Evolutionary conservation across 1,139 yeast genomes (phyloP), one percentile per base, ranked within the genome.

Genomic region (Suhomyces chickasaworum): DNA sequence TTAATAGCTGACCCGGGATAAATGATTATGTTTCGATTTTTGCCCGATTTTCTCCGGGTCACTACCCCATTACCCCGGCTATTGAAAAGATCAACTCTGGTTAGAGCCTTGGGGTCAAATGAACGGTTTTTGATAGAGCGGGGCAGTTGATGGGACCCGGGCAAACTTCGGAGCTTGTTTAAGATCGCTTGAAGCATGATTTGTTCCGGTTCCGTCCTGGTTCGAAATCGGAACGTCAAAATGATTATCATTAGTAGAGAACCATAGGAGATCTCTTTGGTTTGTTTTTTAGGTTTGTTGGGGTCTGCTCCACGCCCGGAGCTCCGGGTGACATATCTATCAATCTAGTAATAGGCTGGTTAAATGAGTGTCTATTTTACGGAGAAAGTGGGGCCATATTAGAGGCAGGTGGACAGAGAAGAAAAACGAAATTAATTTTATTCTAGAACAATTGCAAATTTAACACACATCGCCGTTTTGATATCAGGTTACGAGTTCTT

Each of bases 151-250:
- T 7, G 12, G 32, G 16, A n/a, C 25, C 37, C 37, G 25, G 35
- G 35, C 16, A n/a, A 4, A 13, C 37, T 20, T 33, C 37, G 37
- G 37, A 20, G 37, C 25, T 12, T 25, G 13, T 25, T 25, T 25
- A 13, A 3, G 29, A 25, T 25, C 29, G 29, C 13, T 25, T 25
- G 13, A 3, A 10, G 29, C 29, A 25, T 25, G 12, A 10, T 3
- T 20, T 13, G 25, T 33, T 33, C 37, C 37, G 37, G 37, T 33
- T 33, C 37, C 20, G 23, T 33, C 37, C 37, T 20, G 23, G 9
- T n/a, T 13, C 3, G 16, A 13, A 6, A 13, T 15, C 32, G 17
- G 32, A 29, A 7, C 17, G 8, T 25, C 13, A 25, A 25, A 10
- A 25, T 25, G 29, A 6, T 13, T 25, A 25, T 25, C 29, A 10